Conservation (phyloP, 208 protist genomes). For the Endotrypanum monterogeii region DNA sequence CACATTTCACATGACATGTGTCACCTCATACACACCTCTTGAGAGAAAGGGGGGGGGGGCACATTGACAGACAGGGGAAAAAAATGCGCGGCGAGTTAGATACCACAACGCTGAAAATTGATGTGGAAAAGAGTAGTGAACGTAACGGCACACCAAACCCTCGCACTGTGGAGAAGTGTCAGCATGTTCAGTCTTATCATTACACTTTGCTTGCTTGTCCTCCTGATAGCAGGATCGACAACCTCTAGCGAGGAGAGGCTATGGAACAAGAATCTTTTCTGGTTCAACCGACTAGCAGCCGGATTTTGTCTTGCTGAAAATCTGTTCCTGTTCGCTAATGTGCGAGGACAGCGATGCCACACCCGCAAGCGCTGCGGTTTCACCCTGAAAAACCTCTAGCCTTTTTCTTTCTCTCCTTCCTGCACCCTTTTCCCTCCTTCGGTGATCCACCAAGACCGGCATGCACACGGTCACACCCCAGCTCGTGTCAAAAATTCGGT, state of each 20-base stretch:
- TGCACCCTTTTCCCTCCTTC: not conserved
- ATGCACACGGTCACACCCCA: not conserved
- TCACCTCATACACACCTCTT: not conserved
- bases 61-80: not conserved
- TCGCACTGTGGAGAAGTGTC: not conserved
- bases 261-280: not conserved
- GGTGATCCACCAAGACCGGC: not conserved
- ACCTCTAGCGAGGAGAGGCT: not conserved
- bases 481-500: conserved; percentile 22
- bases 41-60: too few relatives aligned
- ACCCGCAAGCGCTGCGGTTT: not conserved
- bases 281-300: not conserved
- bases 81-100: not conserved
- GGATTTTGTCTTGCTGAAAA: not conserved
- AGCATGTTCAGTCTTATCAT: not conserved
- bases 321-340: not conserved
- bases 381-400: not conserved
- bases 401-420: not conserved
- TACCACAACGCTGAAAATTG: not conserved
- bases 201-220: not conserved
- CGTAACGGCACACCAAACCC: not conserved
- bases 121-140: not conserved
- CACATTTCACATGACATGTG: not conserved
- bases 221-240: not conserved
- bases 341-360: not conserved